phyloP scores from a whole-genome alignment of 352 stramenopile species.

The Aphanomyces cochlioides region DNA sequence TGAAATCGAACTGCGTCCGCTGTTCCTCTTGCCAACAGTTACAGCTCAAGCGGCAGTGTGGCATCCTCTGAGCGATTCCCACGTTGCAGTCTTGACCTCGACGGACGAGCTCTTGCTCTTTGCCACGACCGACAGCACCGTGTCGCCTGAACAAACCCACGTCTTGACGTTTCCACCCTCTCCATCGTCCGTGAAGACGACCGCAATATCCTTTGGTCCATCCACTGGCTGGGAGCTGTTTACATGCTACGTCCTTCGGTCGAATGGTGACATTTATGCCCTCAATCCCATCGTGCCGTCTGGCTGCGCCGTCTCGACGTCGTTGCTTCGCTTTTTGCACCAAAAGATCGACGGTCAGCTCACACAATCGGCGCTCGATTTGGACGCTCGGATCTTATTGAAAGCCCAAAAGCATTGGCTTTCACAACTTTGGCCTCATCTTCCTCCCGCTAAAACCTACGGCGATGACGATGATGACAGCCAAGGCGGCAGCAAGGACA shows the following conservation, averaged over 20 bases:
- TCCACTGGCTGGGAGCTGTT: constrained; percentile 67
- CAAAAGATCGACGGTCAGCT: constrained; percentile 38
- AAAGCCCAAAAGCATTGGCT: constrained; percentile 86
- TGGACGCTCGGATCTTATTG: constrained; percentile 48
- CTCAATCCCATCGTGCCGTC: constrained; percentile 69
- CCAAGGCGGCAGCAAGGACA: neutral
- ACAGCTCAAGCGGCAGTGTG: constrained; percentile 43
- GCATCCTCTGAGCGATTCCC: constrained; percentile 67
- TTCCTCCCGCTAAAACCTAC: constrained; percentile 19
- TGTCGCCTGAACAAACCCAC: constrained; percentile 69
- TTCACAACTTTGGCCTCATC: constrained; percentile 52
- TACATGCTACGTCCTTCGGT: constrained; percentile 69
- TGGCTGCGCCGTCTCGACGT: constrained; percentile 46
- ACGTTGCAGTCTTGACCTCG: constrained; percentile 71
- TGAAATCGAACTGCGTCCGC: constrained; percentile 17
- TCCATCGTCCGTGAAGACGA: constrained; percentile 16
- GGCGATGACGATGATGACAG: constrained; percentile 7
- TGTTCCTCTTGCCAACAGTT: constrained; percentile 14
- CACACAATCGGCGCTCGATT: constrained; percentile 22
- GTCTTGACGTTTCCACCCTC: constrained; percentile 44
- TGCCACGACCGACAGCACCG: constrained; percentile 57
- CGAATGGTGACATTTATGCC: constrained; percentile 62
- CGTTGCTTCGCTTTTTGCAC: constrained; percentile 55
- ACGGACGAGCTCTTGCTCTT: constrained; percentile 71
- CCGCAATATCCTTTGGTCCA: constrained; percentile 59